These are phyloP conservation scores for Saccharomycopsis sp. DNA, from an alignment of 805 yeast species.

Conservation along the genomic window DNA sequence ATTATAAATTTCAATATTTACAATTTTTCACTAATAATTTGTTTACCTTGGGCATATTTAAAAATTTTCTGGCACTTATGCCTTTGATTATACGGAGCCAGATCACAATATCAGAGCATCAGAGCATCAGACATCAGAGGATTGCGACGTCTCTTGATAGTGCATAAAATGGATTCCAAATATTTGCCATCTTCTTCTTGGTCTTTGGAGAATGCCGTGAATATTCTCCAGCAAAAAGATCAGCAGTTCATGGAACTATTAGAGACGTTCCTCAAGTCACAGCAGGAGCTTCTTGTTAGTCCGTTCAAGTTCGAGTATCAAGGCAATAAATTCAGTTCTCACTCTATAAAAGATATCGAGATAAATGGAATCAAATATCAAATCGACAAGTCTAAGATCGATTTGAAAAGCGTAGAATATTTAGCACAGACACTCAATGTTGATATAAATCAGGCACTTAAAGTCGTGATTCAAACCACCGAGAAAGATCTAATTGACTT, in stretches of 20 bases:
- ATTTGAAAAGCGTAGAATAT: constrained; percentile 5
- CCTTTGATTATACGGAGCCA: neutral
- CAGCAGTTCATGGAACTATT: constrained; percentile 4
- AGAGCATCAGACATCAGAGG: no score
- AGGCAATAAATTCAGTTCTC: neutral
- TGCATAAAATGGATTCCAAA: neutral
- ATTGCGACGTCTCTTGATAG: no score
- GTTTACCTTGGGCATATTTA: neutral
- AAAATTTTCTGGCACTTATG: neutral
- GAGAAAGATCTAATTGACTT: constrained; percentile 14
- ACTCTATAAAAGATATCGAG: neutral
- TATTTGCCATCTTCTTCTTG: constrained; percentile 12
- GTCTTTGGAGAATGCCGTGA: constrained; percentile 18
- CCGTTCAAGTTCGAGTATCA: constrained; percentile 8
- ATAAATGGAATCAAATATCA: constrained; percentile 1
- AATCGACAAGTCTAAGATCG: neutral
- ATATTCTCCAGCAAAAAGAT: constrained; percentile 12
- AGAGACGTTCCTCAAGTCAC: constrained; percentile 5
- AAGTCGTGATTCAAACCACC: constrained; percentile 39
- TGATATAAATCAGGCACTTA: constrained; percentile 40
- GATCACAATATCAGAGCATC: neutral
- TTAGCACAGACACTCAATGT: constrained; percentile 32
- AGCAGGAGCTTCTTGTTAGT: constrained; percentile 2
- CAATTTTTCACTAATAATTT: neutral
- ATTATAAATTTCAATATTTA: no score